phyloP scores from a whole-genome alignment of 176 grass and related monocot genomes.

The Zoysia japonica region DNA sequence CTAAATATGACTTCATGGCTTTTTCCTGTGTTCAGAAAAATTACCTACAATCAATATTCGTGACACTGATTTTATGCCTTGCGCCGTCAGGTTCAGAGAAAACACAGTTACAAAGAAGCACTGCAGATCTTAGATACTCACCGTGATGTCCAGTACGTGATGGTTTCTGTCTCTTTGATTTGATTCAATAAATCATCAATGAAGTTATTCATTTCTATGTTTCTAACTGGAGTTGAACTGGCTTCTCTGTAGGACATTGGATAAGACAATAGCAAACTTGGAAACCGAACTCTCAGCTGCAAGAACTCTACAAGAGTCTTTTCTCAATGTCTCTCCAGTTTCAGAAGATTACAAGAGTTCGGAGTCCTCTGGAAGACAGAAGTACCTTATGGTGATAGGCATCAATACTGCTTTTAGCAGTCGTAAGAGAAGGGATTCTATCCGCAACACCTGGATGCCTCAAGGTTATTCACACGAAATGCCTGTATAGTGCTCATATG shows the following conservation, averaged over 20 bases:
- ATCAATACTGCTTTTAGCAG: conserved; percentile 97
- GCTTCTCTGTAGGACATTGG: conserved; percentile 46
- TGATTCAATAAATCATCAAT: not conserved
- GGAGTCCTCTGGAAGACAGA: conserved; percentile 45
- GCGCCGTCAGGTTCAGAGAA: conserved; percentile 45
- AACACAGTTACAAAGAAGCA: conserved; percentile 37
- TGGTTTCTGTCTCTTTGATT: not conserved
- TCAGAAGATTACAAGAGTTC: conserved; percentile 61
- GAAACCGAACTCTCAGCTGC: conserved; percentile 84
- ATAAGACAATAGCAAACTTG: conserved; percentile 78
- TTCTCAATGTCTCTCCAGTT: conserved; percentile 74
- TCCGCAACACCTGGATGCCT: conserved; percentile 94
- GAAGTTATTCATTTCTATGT: not conserved
- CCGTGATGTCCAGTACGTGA: conserved; percentile 58
- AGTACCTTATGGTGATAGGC: conserved; percentile 90
- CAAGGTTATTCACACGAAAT: conserved; percentile 46
- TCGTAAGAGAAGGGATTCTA: conserved; percentile 85
- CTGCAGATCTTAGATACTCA: conserved; percentile 33
- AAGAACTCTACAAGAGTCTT: conserved; percentile 69
- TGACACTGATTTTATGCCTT: conserved; percentile 17
- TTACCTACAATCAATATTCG: not conserved
- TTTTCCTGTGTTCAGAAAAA: not conserved
- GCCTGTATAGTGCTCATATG: not conserved
- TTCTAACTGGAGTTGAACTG: conserved; percentile 25
- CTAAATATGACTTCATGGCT: not conserved